These are phyloP conservation scores for Puccinia novopanici DNA, from an alignment of 1,284 basidiomycete species.

Conservation along the genomic window DNA sequence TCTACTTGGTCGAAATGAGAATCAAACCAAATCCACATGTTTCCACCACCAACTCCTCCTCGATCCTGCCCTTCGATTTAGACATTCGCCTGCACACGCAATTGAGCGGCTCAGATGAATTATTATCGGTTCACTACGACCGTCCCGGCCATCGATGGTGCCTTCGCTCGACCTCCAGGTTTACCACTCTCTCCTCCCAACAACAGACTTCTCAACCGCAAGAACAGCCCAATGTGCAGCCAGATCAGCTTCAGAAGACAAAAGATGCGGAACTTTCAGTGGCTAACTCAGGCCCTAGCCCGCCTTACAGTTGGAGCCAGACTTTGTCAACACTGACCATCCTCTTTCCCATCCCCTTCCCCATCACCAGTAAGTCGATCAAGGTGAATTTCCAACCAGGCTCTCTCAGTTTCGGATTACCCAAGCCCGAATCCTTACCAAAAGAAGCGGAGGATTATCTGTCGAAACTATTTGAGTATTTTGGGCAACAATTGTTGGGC, in stretches of 20 bases:
- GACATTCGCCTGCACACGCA: conserved; percentile 11
- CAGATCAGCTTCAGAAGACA: neutral
- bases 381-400: conserved; percentile 7
- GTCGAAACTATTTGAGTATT: neutral
- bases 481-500: neutral
- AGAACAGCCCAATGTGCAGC: neutral
- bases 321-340: conserved; percentile 56
- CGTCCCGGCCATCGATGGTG: conserved; percentile 19
- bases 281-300: neutral
- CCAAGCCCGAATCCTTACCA: neutral
- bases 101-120: conserved; percentile 7
- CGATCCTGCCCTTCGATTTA: neutral
- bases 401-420: conserved; percentile 1
- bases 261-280: neutral
- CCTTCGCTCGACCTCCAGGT: conserved; percentile 20
- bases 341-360: conserved; percentile 54
- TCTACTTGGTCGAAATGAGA: neutral
- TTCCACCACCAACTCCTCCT: neutral
- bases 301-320: conserved; percentile 56
- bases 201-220: neutral
- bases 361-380: conserved; percentile 52
- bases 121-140: conserved; percentile 23
- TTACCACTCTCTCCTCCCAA: neutral
- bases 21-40: neutral
- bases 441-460: conserved; percentile 2